Evolutionary conservation across 306 rosid species (phyloP), one percentile per base, ranked within the genome.

Genomic region (apple (Malus domestica)): DNA sequence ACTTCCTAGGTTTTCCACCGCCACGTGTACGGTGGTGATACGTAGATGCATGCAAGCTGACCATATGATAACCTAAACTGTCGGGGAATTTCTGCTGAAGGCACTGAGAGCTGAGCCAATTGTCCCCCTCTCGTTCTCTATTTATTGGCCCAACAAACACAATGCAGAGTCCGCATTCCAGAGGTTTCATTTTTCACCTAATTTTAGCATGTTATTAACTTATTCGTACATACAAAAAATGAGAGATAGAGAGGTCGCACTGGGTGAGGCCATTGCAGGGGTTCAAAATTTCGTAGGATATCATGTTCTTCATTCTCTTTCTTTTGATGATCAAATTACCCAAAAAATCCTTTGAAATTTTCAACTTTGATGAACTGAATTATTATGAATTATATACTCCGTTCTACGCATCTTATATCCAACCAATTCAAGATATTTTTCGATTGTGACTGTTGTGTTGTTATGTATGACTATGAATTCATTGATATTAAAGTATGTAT

Each of bases 81-180:
- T 38, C 20, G 54, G 62, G 63, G 82, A 80, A 63, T 73, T 74
- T 57, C 72, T 67, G 79, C 57, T 42, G 76, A 44, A 51, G 79
- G 57, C 55, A 55, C 66, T 77, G 74, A 80, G 80, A 80, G 70
- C 49, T 51, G 79, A 67, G 78, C 75, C 29, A 44, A 64, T 46
- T 80, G 80, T 81, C 75, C 70, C 25, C 80, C 52, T 81, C 74
- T 60, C 67, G 63, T 71, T 76, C 58, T 78, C 38, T 68, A 35
- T 45, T 51, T 38, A 57, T 54, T 71, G 69, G 86, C 46, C 45
- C 1, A 67, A 64, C 71, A 14, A 40, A 57, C 4, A 55, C 55
- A 72, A 63, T 8, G 44, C 44, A 40, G 44, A 40, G 10, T 8
- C 40, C 79, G 57, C 80, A 64, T 70, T 68, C 83, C 88, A 40